Conservation (phyloP, 2,329 filamentous ascomycete species). For the Colletotrichum horii region DNA sequence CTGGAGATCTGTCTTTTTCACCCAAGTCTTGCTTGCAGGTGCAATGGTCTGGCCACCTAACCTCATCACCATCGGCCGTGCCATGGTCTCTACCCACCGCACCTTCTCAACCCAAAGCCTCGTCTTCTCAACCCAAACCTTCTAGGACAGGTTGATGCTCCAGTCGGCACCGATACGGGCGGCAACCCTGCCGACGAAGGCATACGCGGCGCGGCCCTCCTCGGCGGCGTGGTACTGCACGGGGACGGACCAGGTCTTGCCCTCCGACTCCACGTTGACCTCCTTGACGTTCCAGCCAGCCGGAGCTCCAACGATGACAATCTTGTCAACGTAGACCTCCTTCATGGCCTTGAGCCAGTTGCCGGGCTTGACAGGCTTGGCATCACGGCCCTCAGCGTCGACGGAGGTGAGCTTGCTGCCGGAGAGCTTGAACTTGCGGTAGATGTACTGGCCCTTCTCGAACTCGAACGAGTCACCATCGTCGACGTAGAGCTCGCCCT, state of each 20-base stretch:
- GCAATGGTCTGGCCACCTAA: not conserved
- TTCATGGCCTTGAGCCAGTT: slow-evolving; percentile 82
- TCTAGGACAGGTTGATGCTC: slow-evolving; percentile 42
- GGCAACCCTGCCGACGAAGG: slow-evolving; percentile 56
- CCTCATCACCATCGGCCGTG: not conserved
- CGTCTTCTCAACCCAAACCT: not conserved
- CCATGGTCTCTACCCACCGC: not conserved
- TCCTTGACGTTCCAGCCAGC: slow-evolving; percentile 70
- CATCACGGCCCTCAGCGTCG: slow-evolving; percentile 64
- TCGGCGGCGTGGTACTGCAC: slow-evolving; percentile 63
- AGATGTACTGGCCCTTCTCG: slow-evolving; percentile 84
- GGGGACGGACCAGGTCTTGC: slow-evolving; percentile 60
- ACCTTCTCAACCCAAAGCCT: not conserved
- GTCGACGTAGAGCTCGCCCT: slow-evolving; percentile 87
- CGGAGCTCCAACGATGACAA: slow-evolving; percentile 83
- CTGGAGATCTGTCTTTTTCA: not conserved
- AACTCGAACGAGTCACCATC: slow-evolving; percentile 94
- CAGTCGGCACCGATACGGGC: slow-evolving; percentile 60
- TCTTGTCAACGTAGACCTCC: slow-evolving; percentile 79
- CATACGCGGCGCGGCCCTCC: slow-evolving; percentile 54
- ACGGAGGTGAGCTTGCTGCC: slow-evolving; percentile 68
- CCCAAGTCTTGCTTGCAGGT: not conserved
- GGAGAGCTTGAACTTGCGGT: slow-evolving; percentile 77
- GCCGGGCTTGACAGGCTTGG: slow-evolving; percentile 63
- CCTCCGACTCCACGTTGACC: slow-evolving; percentile 59